Conservation (phyloP, 345 rosid species). For the Gossypium raimondii region DNA sequence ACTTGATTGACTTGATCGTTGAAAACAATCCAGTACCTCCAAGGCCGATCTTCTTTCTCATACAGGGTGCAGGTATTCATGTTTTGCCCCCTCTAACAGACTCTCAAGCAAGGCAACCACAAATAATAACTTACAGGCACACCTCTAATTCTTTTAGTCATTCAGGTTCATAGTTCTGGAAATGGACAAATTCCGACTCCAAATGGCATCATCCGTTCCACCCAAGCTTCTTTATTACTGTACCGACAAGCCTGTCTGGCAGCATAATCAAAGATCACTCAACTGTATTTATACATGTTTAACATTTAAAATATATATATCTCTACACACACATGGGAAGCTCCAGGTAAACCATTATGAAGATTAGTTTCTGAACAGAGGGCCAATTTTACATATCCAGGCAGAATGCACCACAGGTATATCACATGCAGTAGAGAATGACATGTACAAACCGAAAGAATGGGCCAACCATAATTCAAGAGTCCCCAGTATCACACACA, state of each 20-base stretch:
- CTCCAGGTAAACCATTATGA: background rate
- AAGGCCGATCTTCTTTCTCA: too few species aligned
- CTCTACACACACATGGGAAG: background rate
- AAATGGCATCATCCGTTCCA: background rate
- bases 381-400: background rate
- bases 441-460: background rate
- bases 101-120: too few species aligned
- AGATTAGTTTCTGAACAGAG: background rate
- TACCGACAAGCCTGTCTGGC: background rate
- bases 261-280: background rate
- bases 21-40: too few species aligned
- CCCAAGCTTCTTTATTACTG: conserved; percentile 2
- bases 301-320: background rate
- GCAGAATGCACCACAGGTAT: background rate
- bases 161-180: background rate
- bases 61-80: too few species aligned
- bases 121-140: too few species aligned
- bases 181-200: background rate
- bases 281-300: background rate
- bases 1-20: too few species aligned
- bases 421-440: background rate
- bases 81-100: too few species aligned
- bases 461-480: background rate
- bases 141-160: background rate
- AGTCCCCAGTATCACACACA: background rate